A percentile compares a stretch with the other conserved stretches of the same genome.
Conservation (phyloP, 2,329 filamentous ascomycete genomes). For the Fusarium duplospermum region DNA sequence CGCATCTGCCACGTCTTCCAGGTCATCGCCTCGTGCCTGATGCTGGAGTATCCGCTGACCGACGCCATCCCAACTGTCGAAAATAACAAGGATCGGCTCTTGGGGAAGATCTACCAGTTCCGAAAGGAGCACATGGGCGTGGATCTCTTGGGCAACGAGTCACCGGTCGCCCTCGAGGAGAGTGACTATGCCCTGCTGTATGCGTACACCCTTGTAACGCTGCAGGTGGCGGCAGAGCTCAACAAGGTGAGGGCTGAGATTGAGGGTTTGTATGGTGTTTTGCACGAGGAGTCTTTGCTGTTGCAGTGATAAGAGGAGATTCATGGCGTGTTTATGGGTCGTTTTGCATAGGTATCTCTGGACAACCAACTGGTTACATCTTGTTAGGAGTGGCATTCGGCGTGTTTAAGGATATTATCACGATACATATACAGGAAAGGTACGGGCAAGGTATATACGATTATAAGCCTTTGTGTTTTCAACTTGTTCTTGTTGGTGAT, state of each 20-base stretch:
- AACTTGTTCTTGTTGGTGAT: neutral
- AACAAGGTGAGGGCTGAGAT: conserved; percentile 70
- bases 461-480: neutral
- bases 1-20: conserved; percentile 89
- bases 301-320: conserved; percentile 57
- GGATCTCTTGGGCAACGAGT: conserved; percentile 38
- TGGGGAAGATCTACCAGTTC: conserved; percentile 90
- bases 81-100: conserved; percentile 81
- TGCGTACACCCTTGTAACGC: conserved; percentile 82
- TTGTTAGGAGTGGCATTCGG: neutral
- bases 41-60: conserved; percentile 92
- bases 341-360: conserved; percentile 11
- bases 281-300: conserved; percentile 69
- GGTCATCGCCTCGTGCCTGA: conserved; percentile 92
- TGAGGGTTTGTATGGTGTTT: conserved; percentile 71
- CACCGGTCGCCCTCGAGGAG: conserved; percentile 66
- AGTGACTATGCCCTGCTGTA: conserved; percentile 92
- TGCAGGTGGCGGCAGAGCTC: conserved; percentile 74
- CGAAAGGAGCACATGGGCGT: conserved; percentile 71
- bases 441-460: neutral
- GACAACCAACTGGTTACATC: neutral
- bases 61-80: conserved; percentile 88
- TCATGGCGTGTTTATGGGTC: conserved; percentile 1
- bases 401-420: neutral
- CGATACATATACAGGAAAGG: conserved; percentile 1